These are phyloP conservation scores for Dioszegia hungarica DNA, from an alignment of 768 basidiomycete genomes.

Conservation along the genomic window DNA sequence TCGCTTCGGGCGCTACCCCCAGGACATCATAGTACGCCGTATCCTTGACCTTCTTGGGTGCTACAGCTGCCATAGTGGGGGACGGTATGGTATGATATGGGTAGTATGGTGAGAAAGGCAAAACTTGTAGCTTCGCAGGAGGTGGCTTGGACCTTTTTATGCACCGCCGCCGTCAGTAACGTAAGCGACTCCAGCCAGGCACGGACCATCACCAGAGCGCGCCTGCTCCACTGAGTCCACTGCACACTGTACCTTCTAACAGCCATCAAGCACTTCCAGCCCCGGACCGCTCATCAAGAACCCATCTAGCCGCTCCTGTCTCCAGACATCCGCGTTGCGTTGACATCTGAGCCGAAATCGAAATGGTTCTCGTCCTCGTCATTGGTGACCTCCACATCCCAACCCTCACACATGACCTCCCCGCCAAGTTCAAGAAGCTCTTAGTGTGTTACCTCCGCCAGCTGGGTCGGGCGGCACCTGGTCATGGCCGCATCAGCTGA, in stretches of 20 bases:
- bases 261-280: too few species aligned
- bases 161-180: not conserved
- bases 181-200: too few species aligned
- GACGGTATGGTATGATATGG: not conserved
- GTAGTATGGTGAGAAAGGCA: not conserved
- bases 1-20: slow-evolving; percentile 47
- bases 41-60: slow-evolving; percentile 43
- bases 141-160: too few species aligned
- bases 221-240: too few species aligned
- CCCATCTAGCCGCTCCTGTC: too few species aligned
- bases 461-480: too few species aligned
- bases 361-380: slow-evolving; percentile 90
- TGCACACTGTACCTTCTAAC: too few species aligned
- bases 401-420: slow-evolving; percentile 75
- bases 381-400: slow-evolving; percentile 98
- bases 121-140: not conserved
- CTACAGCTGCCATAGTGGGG: slow-evolving; percentile 3
- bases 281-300: too few species aligned
- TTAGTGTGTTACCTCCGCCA: slow-evolving; percentile 55
- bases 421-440: slow-evolving; percentile 93
- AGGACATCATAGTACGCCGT: slow-evolving; percentile 48
- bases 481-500: too few species aligned
- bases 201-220: too few species aligned
- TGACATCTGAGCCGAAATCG: not conserved
- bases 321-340: too few species aligned